Base-by-base conservation (phyloP, 1,284 basidiomycete genomes). In the Serendipita sp. region DNA sequence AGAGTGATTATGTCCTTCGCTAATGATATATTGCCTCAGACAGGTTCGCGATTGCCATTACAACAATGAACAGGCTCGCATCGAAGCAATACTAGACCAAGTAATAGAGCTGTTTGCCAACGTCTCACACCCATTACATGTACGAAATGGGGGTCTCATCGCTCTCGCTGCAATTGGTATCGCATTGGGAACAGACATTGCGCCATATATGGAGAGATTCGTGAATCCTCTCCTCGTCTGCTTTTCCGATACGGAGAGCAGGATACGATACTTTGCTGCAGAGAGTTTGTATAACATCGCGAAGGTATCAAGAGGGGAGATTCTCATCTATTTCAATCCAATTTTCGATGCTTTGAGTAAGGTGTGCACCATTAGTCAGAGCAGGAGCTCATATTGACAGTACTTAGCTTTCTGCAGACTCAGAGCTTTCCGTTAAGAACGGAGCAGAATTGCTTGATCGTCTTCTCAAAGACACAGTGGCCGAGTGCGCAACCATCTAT, bases 231-330 rank as follows among this genome's bases (percentile, higher is more conserved):
- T 99, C 34, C 79, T 99, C n/a, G 82, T 83, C 45, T 98, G 95
- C 75, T 98, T 99, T 73, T 83, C 86, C 66, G 96, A 99, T 73
- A 82, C 88, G 2, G 96, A 99, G 77, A 93, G 91, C 74, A 84
- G 93, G 71, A 92, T 99, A 66, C 83, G 95, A 60, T 96, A 96
- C 74, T 96, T 94, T 77, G 95, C 95, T 3, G 95, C 93, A 65
- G 95, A 99, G 73, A 94, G 92, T 71, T 78, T 99, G 70, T 99
- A 99, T 78, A 99, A 99, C 75, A 96, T 99, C 64, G 88, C 90
- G 41, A 97, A 99, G 75, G 94, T 98, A 4, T 96, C 93, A 63
- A 97, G 97, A 72, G 95, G 95, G 42, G 95, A 98, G 74, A 88
- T 98, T 45, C 76, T 99, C 65, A 85, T 97, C 22, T 97, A 95